Conservation (phyloP, 83 land plant species). For the Diphasiastrum complanatum region DNA sequence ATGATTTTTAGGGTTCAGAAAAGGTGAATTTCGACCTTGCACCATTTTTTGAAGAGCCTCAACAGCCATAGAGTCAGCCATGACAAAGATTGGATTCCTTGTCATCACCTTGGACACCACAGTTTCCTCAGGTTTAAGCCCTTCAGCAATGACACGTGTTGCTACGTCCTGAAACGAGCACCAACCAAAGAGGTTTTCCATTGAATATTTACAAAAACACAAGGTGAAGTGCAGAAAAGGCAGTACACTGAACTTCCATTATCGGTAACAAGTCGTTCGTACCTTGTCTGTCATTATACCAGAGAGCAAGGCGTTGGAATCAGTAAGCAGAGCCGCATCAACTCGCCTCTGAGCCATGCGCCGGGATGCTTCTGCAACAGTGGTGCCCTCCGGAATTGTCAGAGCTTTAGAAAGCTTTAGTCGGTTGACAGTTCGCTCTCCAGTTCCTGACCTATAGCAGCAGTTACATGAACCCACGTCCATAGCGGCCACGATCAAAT, state of each 20-base stretch:
- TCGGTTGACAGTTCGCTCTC: slow-evolving; percentile 61
- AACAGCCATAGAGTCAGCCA: slow-evolving; percentile 63
- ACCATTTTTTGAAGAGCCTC: slow-evolving; percentile 91
- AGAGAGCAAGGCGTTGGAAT: slow-evolving; percentile 68
- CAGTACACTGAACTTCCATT: background rate
- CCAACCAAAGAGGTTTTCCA: background rate
- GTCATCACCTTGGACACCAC: slow-evolving; percentile 80
- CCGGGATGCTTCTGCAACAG: slow-evolving; percentile 52
- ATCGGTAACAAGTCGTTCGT: slow-evolving; percentile 1
- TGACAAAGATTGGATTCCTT: slow-evolving; percentile 70
- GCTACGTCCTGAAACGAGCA: slow-evolving; percentile 53
- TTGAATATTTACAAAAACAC: background rate
- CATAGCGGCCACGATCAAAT: no score
- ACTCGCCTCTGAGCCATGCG: slow-evolving; percentile 71
- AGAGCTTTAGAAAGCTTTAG: slow-evolving; percentile 57
- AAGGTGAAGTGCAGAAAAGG: background rate
- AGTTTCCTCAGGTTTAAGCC: slow-evolving; percentile 57
- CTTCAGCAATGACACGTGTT: slow-evolving; percentile 62
- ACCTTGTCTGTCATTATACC: slow-evolving; percentile 86
- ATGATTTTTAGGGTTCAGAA: no score
- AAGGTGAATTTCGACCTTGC: no score
- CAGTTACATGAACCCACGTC: no score
- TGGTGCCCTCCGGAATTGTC: slow-evolving; percentile 64
- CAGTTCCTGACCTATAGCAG: no score
- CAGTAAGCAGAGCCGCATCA: slow-evolving; percentile 70